Evolutionary conservation across 2,329 filamentous ascomycete species (phyloP).

Genomic region (Orbilia ellipsospora): DNA sequence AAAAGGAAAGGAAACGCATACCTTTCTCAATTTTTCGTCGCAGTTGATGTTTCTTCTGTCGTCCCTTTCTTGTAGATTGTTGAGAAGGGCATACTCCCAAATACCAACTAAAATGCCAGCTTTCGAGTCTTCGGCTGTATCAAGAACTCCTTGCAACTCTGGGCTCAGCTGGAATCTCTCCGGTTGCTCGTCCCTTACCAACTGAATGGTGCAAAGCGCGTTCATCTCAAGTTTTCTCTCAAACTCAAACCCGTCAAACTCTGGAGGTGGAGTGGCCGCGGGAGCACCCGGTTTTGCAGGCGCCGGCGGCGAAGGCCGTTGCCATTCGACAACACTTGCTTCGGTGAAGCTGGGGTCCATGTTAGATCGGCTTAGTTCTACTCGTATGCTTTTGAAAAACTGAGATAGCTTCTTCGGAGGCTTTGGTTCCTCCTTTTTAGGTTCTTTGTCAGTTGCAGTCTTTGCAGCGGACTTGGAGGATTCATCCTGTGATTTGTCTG

Average conservation of each 20-base stretch:
- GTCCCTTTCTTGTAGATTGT: constrained; percentile 90
- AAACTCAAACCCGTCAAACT: constrained; percentile 92
- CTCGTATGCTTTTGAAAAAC: constrained; percentile 82
- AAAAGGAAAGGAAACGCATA: constrained; percentile 63
- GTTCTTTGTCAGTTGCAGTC: constrained; percentile 62
- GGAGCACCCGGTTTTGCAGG: constrained; percentile 67
- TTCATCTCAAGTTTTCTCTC: constrained; percentile 93
- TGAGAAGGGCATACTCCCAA: constrained; percentile 92
- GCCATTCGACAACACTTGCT: constrained; percentile 81
- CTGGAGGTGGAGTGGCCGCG: constrained; percentile 68
- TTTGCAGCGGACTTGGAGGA: constrained; percentile 65
- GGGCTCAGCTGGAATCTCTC: constrained; percentile 85
- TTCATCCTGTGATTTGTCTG: constrained; percentile 37
- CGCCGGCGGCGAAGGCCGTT: constrained; percentile 74
- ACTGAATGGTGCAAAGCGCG: constrained; percentile 86
- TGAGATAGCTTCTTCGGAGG: constrained; percentile 74
- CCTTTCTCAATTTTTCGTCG: constrained; percentile 81
- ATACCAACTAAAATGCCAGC: constrained; percentile 89
- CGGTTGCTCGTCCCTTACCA: constrained; percentile 83
- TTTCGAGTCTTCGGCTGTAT: constrained; percentile 85
- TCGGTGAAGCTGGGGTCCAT: constrained; percentile 73
- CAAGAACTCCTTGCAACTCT: constrained; percentile 82
- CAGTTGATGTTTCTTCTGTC: constrained; percentile 93
- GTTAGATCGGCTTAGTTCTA: constrained; percentile 69
- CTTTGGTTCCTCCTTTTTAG: constrained; percentile 65